Evolutionary conservation across 2,329 filamentous ascomycete genomes (phyloP), one percentile per base, ranked within the genome.

Genomic region (Cladorrhinum sp.): DNA sequence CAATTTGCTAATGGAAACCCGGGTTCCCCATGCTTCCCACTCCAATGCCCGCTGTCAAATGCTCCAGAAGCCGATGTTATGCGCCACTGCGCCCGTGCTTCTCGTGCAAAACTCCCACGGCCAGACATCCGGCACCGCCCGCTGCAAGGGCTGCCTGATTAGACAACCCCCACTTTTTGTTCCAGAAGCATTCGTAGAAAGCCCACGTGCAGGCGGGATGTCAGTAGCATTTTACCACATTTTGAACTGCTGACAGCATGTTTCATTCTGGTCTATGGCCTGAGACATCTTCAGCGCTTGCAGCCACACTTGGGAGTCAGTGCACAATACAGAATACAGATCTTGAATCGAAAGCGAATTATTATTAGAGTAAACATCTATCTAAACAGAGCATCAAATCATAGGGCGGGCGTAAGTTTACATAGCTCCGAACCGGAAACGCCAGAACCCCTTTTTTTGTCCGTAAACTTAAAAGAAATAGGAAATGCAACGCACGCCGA

Each of bases 51-150:
- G 29, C 20, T 56, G 32, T 22, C 27, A 27, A 23, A n/a, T 27
- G 23, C 53, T 22, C 22, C 56, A 45, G 51, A 55, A 57, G 62
- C 62, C 62, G 62, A 64, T 50, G 58, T 7, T 64, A 64, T 62
- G 62, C 62, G 62, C 62, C 60, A 59, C 54, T 25, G 6, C 50
- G n/a, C 29, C 32, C 25, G 38, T 41, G 29, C 52, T 55, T 55
- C 32, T 36, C 32, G 32, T 36, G 32, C 27, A 38, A 32, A 22
- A n/a, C 50, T 53, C 36, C 50, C 50, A 22, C 50, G 6, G 29
- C 52, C 36, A 55, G 52, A 24, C 9, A 22, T 36, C 52, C 52
- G 52, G 52, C 41, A 55, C 52, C 52, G 36, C 41, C 52, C 52
- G 52, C 52, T 55, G 52, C 52, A 55, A 38, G 52, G 52, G 52